Conservation (phyloP, 371 early-diverging fungal genomes). For the Circinella minor region DNA sequence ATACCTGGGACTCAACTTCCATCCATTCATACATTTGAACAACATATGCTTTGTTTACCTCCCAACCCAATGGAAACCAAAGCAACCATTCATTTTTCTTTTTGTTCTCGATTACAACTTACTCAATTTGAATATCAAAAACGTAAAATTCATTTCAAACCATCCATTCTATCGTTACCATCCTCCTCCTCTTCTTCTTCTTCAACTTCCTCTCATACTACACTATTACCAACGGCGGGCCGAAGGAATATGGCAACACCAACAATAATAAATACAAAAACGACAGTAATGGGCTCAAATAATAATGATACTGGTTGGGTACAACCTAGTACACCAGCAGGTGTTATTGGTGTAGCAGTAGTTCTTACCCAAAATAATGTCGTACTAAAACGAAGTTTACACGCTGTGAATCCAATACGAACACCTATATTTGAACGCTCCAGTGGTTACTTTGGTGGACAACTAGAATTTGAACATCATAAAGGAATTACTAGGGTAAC, state of each 20-base stretch:
- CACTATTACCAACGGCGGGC: not conserved
- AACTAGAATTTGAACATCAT: not conserved
- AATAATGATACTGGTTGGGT: not conserved
- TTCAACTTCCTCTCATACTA: not conserved
- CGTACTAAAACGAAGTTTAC: conserved; percentile 17
- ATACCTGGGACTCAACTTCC: conserved; percentile 8
- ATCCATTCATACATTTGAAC: not conserved
- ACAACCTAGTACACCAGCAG: not conserved
- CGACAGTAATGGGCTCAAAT: not conserved
- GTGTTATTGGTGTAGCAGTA: conserved; percentile 14
- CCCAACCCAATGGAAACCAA: conserved; percentile 3
- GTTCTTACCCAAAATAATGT: conserved; percentile 15
- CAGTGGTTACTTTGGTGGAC: conserved; percentile 16
- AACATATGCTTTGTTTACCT: not conserved
- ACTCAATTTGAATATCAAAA: conserved; percentile 1
- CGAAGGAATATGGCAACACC: not conserved
- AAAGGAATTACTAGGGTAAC: conserved; percentile 3
- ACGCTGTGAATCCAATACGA: conserved; percentile 15
- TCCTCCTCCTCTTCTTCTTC: no score
- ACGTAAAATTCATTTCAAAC: conserved; percentile 8
- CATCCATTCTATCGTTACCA: not conserved
- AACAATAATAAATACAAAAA: no score
- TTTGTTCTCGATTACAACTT: conserved; percentile 2
- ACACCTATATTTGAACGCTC: conserved; percentile 9
- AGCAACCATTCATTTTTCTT: not conserved